Base-by-base conservation (phyloP, 2,329 filamentous ascomycete species). In the Emydomyces testavorans region DNA sequence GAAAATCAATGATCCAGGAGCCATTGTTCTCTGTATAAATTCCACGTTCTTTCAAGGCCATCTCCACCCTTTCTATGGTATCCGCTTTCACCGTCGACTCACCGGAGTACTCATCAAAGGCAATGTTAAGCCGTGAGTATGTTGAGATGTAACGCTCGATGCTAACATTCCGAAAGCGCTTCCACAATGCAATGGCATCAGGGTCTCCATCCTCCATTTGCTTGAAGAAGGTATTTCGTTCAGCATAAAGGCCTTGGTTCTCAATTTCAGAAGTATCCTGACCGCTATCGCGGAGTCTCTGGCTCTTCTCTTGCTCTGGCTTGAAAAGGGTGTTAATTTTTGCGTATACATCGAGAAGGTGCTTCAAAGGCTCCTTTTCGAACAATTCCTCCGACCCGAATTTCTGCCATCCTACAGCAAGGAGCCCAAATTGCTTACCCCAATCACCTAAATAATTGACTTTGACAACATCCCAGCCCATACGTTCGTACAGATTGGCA, bases 371-470 rank as follows among this genome's bases (percentile, higher is more conserved):
- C 58, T 82, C 77, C 57, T 72, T 72, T 44, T 70, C 62, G 28
- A 82, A 65, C 56, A 75, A 72, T 53, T 79, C 75, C 61, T 81
- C 77, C 50, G 68, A 74, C 38, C 79, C 79, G 52, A 76, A 82
- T 54, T 71, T 70, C 57, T 78, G 73, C 60, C 77, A 82, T 1
- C 78, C 79, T 49, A 79, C 74, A 7, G 76, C 78, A 43, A 80
- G 65, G 26, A 82, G 69, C 57, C 79, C 79, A 52, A 80, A 81
- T 61, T 82, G 78, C 68, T 80, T 81, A 44, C 79, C 79, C 79
- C 79, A 82, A 58, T 82, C 79, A 52, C 79, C 79, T 3, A 82
- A 71, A 61, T 82, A 82, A 65, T 82, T 82, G 73, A 82, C 76
- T 51, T 75, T 72, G 43, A 75, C 64, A 2, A 80, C 77, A 11